A percentile compares a stretch with the other conserved stretches of the same genome.
phyloP scores from a whole-genome alignment of 2,329 filamentous ascomycete genomes.

The Ceratocystis eucalypticola region DNA sequence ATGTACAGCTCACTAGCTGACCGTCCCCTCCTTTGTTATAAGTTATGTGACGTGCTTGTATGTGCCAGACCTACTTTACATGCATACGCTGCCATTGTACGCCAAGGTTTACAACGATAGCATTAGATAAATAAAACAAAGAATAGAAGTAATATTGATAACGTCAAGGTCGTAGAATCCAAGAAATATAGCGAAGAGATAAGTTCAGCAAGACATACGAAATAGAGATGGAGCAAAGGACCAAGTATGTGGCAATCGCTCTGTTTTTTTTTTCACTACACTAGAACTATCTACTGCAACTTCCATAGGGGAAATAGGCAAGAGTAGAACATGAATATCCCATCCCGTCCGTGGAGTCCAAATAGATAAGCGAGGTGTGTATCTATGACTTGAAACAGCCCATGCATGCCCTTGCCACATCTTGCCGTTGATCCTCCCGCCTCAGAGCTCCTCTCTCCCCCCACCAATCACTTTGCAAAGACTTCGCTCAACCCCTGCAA shows the following conservation, averaged over 20 bases:
- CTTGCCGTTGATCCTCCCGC: slow-evolving; percentile 5
- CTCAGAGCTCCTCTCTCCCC: not conserved
- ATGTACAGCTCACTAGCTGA: no score
- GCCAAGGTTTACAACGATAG: no score
- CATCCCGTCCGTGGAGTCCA: not conserved
- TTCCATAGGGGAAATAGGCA: not conserved
- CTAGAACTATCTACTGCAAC: not conserved
- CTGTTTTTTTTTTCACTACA: not conserved
- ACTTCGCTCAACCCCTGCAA: not conserved
- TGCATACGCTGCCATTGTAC: no score
- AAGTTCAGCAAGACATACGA: no score
- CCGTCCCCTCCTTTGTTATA: no score
- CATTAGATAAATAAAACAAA: no score
- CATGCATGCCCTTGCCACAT: slow-evolving; percentile 2
- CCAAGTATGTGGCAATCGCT: not conserved
- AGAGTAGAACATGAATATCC: not conserved
- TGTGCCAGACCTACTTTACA: no score
- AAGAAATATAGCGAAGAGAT: no score
- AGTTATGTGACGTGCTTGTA: no score
- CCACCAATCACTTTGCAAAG: not conserved
- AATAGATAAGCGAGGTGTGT: not conserved
- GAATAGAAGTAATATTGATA: no score
- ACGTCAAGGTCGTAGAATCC: no score
- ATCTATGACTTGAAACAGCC: not conserved
- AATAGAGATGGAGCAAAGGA: no score